Base-by-base conservation (phyloP, 1,284 basidiomycete species). In the Sporisorium sorghi region DNA sequence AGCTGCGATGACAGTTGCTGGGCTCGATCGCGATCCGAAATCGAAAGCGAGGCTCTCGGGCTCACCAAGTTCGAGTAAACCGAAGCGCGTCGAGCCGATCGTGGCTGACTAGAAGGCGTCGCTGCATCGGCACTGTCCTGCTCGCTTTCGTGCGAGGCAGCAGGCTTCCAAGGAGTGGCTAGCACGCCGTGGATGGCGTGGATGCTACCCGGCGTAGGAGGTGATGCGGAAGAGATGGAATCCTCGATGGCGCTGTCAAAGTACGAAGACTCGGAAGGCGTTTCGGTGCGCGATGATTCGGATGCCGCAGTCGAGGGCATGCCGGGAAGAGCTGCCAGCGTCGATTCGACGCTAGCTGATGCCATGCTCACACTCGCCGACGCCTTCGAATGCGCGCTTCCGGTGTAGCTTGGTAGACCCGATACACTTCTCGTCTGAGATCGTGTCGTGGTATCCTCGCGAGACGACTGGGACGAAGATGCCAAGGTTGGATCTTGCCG, bases 231-330 rank as follows among this genome's bases (percentile, higher is more conserved):
- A 9, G 56, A 64, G 47, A 68, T 32, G 32, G 71, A 73, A 11
- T 68, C 65, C 8, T 60, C 65, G 39, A 64, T 60, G 6, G 58
- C 54, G 35, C 71, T 73, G 50, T 65, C 71, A 52, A 73, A 73
- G 71, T 73, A 73, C 1, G 65, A 73, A 8, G 65, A 68, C 6
- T 65, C 65, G 7, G 71, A 73, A 1, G 71, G 71, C 44, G 71
- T 63, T 32, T 73, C 71, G 37, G 61, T 64, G 39, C 71, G 57
- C n/a, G 64, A 56, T 6, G 69, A 59, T 21, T 53, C 46, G 2
- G 64, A 62, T 33, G 58, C 58, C 11, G 54, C 32, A n/a, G 58
- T 35, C 15, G 71, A 56, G 4, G 65, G 60, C 71, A 73, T 73
- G 15, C 65, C 71, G n/a, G 68, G 71, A 23, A 73, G 55, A 6